Evolutionary conservation across 805 yeast genomes (phyloP).

Genomic region (Saccharomycopsis synnaedendra): DNA sequence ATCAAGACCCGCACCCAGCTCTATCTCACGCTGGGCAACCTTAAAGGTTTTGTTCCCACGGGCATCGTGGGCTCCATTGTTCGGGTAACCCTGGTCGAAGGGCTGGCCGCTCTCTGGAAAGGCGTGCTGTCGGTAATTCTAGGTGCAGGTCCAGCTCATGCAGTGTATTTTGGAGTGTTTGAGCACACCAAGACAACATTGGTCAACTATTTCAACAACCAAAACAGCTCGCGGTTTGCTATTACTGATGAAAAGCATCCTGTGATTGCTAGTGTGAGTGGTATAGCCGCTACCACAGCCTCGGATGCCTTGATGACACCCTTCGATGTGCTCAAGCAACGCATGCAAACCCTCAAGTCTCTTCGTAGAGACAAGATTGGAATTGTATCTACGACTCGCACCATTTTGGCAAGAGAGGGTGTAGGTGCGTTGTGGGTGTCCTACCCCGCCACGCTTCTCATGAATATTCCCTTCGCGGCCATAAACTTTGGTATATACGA

Average conservation of each 20-base stretch:
- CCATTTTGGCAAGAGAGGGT: constrained; percentile 53
- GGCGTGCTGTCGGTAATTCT: constrained; percentile 85
- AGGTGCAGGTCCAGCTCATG: constrained; percentile 99
- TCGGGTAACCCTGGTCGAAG: constrained; percentile 76
- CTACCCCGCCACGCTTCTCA: constrained; percentile 85
- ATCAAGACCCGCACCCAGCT: constrained; percentile 92
- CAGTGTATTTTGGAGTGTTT: constrained; percentile 89
- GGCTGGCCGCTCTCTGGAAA: constrained; percentile 81
- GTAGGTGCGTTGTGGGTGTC: constrained; percentile 78
- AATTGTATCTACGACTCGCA: constrained; percentile 28
- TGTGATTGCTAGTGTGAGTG: constrained; percentile 73
- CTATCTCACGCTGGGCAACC: constrained; percentile 11
- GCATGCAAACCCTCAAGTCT: constrained; percentile 54
- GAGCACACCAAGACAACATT: constrained; percentile 63
- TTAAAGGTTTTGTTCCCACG: constrained; percentile 19
- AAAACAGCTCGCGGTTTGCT: constrained; percentile 18
- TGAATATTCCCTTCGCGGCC: constrained; percentile 93
- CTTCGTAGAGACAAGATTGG: constrained; percentile 18
- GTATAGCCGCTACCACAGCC: constrained; percentile 85
- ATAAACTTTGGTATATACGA: constrained; percentile 90
- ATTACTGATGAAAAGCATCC: constrained; percentile 64
- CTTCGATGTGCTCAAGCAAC: constrained; percentile 87
- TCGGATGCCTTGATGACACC: constrained; percentile 97
- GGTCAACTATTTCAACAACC: constrained; percentile 18
- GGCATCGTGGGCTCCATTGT: constrained; percentile 59